Evolutionary conservation across 208 protist species (phyloP).

Genomic region (Polymyxa betae): DNA sequence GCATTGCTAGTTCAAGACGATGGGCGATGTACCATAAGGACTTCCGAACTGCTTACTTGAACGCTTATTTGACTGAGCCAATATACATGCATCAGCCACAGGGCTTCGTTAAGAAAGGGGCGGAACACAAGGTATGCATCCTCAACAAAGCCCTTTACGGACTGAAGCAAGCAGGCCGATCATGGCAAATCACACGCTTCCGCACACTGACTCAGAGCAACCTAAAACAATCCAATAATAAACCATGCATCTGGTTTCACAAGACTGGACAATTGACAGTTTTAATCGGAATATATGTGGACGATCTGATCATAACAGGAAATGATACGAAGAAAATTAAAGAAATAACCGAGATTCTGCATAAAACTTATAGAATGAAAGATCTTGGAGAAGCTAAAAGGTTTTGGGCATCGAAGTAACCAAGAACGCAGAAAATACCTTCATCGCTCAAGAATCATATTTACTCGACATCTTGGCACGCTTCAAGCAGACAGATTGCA

Average conservation of each 20-base stretch:
- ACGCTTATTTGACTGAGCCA: not conserved
- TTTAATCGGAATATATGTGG: not conserved
- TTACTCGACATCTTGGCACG: not conserved
- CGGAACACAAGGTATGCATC: conserved; percentile 5
- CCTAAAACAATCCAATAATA: not conserved
- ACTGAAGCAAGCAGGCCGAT: conserved; percentile 14
- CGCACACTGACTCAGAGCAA: not conserved
- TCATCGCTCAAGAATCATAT: not conserved
- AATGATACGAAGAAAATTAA: not conserved
- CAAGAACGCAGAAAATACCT: not conserved
- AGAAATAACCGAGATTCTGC: not conserved
- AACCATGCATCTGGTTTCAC: not conserved
- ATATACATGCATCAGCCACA: conserved; percentile 26
- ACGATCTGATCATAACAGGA: not conserved
- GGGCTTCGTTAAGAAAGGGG: not conserved
- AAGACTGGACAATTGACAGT: not conserved
- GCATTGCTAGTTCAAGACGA: not conserved
- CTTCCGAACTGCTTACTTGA: not conserved
- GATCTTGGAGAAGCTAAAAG: not conserved
- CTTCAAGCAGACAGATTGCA: not conserved
- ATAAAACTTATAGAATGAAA: not conserved
- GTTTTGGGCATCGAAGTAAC: not conserved
- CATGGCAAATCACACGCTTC: not conserved
- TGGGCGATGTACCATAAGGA: not conserved
- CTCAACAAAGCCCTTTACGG: conserved; percentile 35